phyloP scores from a whole-genome alignment of 768 basidiomycete genomes.

The Mycena capillaripes region DNA sequence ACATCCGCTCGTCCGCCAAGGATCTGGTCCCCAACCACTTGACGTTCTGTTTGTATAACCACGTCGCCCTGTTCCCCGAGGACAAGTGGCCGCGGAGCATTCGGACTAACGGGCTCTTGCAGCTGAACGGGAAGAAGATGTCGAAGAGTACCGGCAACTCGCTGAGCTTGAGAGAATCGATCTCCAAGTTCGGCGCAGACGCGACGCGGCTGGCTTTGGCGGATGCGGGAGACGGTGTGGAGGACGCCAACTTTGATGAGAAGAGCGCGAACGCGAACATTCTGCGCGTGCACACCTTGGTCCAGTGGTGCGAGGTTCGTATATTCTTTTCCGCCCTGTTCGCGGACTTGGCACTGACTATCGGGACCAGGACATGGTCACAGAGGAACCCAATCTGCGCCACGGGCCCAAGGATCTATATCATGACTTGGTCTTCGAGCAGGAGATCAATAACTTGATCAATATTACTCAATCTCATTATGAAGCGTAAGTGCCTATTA shows the following conservation, averaged over 20 bases:
- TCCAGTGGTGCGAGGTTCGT: constrained; percentile 91
- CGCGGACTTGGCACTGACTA: not conserved
- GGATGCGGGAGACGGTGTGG: constrained; percentile 96
- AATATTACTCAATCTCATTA: constrained; percentile 86
- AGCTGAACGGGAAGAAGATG: constrained; percentile 99
- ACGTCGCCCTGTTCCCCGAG: constrained; percentile 94
- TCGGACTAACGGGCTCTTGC: constrained; percentile 95
- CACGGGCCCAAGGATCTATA: constrained; percentile 79
- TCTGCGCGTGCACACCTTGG: constrained; percentile 89
- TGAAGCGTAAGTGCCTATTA: constrained; percentile 71
- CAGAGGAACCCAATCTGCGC: constrained; percentile 78
- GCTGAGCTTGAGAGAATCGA: constrained; percentile 88
- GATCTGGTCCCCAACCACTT: constrained; percentile 96
- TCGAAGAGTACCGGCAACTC: constrained; percentile 97
- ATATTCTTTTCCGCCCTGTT: not conserved
- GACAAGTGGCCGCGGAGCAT: constrained; percentile 93
- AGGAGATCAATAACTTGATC: constrained; percentile 91
- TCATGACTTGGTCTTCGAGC: constrained; percentile 92
- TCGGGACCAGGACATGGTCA: constrained; percentile 79
- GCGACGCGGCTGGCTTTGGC: constrained; percentile 93
- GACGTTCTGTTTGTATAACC: constrained; percentile 94
- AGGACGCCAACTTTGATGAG: constrained; percentile 99
- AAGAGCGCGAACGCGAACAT: constrained; percentile 98
- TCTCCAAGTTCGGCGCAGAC: constrained; percentile 97
- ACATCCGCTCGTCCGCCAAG: constrained; percentile 97